phyloP scores from a whole-genome alignment of 2,329 filamentous ascomycete species.

The Pseudocercospora pini-densiflorae region DNA sequence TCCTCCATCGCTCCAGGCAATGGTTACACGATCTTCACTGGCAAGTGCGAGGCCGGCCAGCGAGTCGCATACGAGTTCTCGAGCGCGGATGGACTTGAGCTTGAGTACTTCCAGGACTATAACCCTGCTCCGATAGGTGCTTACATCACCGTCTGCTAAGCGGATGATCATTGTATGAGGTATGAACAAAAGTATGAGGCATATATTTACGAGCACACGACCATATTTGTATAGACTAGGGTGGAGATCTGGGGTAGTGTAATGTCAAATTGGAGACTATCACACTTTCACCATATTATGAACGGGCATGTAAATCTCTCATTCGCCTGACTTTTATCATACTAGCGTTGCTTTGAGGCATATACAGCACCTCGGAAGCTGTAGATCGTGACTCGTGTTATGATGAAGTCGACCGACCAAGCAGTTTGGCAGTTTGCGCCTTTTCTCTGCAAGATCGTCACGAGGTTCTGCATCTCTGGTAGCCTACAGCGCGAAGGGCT shows the following conservation, averaged over 20 bases:
- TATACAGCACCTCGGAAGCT: not conserved
- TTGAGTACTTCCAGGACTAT: slow-evolving; percentile 25
- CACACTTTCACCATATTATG: not conserved
- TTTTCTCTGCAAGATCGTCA: not conserved
- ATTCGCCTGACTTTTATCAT: not conserved
- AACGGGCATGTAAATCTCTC: not conserved
- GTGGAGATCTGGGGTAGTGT: not conserved
- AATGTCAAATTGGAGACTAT: not conserved
- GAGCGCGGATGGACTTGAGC: slow-evolving; percentile 19
- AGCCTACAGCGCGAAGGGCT: not conserved
- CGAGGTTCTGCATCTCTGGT: not conserved
- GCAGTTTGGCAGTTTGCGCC: not conserved
- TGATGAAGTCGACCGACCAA: too few species aligned
- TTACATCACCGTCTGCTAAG: slow-evolving; percentile 36
- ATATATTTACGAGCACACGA: slow-evolving; percentile 5
- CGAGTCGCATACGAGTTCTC: slow-evolving; percentile 18
- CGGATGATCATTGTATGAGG: not conserved
- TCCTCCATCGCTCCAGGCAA: slow-evolving; percentile 18
- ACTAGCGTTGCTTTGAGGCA: not conserved
- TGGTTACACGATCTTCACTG: slow-evolving; percentile 22
- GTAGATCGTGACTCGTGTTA: not conserved
- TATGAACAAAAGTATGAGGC: not conserved
- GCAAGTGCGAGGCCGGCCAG: slow-evolving; percentile 22
- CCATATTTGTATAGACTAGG: not conserved
- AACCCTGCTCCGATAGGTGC: slow-evolving; percentile 33